Conservation (phyloP, 768 basidiomycete genomes). For the Termitomyces sp. region DNA sequence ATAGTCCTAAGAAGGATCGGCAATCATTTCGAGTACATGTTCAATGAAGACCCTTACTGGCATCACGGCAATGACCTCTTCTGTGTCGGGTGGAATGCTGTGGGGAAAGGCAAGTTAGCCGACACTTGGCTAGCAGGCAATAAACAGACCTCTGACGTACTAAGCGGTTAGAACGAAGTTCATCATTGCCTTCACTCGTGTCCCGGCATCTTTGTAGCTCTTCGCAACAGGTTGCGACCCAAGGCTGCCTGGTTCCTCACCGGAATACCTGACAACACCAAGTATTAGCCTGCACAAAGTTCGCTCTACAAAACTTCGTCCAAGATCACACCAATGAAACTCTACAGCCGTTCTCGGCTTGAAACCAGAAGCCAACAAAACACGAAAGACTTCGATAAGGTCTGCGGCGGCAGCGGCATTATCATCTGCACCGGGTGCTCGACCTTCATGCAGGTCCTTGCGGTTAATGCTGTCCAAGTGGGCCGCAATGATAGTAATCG, state of each 20-base stretch:
- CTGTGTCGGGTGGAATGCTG: conserved; percentile 40
- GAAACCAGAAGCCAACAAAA: conserved; percentile 35
- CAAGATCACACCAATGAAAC: conserved; percentile 40
- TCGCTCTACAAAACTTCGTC: not conserved
- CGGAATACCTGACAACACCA: conserved; percentile 20
- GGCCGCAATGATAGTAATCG: conserved; percentile 21
- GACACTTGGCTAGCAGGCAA: too few relatives aligned
- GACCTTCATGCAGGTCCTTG: conserved; percentile 18
- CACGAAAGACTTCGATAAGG: conserved; percentile 39
- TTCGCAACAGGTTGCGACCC: conserved; percentile 43
- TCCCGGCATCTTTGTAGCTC: conserved; percentile 35
- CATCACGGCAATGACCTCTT: conserved; percentile 31
- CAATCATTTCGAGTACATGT: not conserved
- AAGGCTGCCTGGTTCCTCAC: conserved; percentile 44
- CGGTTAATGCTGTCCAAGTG: conserved; percentile 26
- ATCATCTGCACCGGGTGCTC: conserved; percentile 34
- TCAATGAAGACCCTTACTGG: conserved; percentile 17
- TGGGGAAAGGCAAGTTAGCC: conserved; percentile 5
- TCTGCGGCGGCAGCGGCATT: conserved; percentile 39
- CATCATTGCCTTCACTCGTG: conserved; percentile 35
- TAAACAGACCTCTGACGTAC: conserved; percentile 13
- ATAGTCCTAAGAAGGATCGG: conserved; percentile 20
- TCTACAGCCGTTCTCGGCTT: conserved; percentile 37
- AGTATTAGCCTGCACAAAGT: not conserved
- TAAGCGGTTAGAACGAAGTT: conserved; percentile 43